Base-by-base conservation (phyloP, 495 filamentous ascomycete genomes). In the Stereocaulon alpinum region DNA sequence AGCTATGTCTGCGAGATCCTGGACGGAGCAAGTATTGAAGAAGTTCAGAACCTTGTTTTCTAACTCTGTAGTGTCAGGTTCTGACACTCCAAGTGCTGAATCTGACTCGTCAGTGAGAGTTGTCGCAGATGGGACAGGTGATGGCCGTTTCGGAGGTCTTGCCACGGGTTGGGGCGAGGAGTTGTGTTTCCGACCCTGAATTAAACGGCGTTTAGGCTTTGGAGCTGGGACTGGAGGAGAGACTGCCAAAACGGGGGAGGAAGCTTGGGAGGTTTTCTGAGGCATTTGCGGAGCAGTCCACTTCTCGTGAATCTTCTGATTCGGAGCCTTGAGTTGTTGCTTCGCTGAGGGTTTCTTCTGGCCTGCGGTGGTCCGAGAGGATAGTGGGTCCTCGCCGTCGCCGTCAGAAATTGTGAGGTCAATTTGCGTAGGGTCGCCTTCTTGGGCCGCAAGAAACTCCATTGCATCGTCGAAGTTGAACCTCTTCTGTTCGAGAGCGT, bases 1-100 rank as follows among this genome's bases (percentile, higher is more conserved):
- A 14, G 88, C 85, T 45, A 95, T 84, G 65, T 94, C 90, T 3
- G 83, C 80, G 18, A 98, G 78, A 49, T 88, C 85, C 29, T 83
- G 76, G 17, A 76, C 71, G 3, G 80, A 77, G 71, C 88, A 93
- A 0, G 77, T 84, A 67, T 98, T 97, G 71, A 98, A 82, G 68
- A 89, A 95, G 0, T 82, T 77, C 18, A 97, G 73, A 1, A 96
- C 81, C 51, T 80, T 80, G 6, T 56, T 58, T 24, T 86, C 80
- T 41, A 83, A 59, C 30, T 73, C 71, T 30, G 70, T 18, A 3
- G 15, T 64, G 45, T 72, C 72, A 17, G 70, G 71, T 18, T 72
- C 74, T 54, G 72, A 50, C 30, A 10, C 67, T 32, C 72, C 75
- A 5, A 74, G 65, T 29, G 74, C 79, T 41, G 81, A 80, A 60